Base-by-base conservation (phyloP, 495 filamentous ascomycete species). In the Penicillium crystallinum region DNA sequence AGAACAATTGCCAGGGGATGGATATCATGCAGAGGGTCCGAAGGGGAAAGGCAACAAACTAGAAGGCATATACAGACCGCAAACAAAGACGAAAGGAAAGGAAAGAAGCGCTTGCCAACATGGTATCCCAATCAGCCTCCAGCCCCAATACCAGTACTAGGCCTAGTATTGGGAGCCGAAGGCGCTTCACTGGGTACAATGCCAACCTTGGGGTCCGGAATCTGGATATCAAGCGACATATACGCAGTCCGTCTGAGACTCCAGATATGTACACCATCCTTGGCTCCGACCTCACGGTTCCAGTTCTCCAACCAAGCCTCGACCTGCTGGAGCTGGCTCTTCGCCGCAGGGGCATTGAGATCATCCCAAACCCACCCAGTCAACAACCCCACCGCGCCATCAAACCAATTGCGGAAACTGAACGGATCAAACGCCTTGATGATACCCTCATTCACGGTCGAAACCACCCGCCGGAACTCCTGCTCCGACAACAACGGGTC, bases 311-410 rank as follows among this genome's bases (percentile, higher is more conserved):
- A 72, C 81, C 84, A 93, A 46, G 63, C 67, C 67, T 96, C 92
- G 15, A 95, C 72, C 2, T 69, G 73, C 31, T 71, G 72, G 19
- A 93, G 59, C 44, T 83, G 73, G n/a, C 73, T 66, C 67, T 96
- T 96, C 10, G 84, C 78, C 18, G 72, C 78, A 7, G 86, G 84
- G 2, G 85, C 75, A 1, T 90, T 90, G 21, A 93, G 38, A 62
- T 97, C 93, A 44, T 99, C 93, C 88, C 89, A 96, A 12, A 97
- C 47, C 90, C 90, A 99, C 15, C 90, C 83, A 3, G 93, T 97
- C 23, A 88, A 64, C 36, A 96, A 62, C 0, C 91, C 90, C 55
- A 95, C 51, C 6, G 88, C 64, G 4, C 80, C 81, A 62, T 97
- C 91, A 3, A 95, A 38, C 63, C 88, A 84, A 52, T 90, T 92